Percentiles rank a stretch among this genome's conserved stretches.
These are phyloP conservation scores for Phytophthora tubulina DNA, from an alignment of 352 stramenopile species.

Conservation along the genomic window DNA sequence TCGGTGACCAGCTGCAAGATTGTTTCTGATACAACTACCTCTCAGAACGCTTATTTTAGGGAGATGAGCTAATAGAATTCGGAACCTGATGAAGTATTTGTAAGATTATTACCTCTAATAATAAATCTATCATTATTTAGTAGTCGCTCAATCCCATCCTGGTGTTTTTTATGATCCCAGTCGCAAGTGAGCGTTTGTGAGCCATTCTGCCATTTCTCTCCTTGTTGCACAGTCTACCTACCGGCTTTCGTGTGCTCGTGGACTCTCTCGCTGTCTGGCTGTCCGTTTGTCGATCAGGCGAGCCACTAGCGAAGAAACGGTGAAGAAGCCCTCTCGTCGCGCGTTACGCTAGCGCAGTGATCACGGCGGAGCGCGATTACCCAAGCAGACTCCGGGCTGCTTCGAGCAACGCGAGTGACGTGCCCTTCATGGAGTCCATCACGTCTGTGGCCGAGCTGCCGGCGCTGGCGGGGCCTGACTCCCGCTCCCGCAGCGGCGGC, in stretches of 20 bases:
- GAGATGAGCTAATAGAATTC: conserved; percentile 2
- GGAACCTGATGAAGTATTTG: not conserved
- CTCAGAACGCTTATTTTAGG: conserved; percentile 20
- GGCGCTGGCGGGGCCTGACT: not conserved
- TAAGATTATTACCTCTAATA: conserved; percentile 1
- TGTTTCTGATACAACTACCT: conserved; percentile 5
- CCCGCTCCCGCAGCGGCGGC: not conserved
- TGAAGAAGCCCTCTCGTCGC: conserved; percentile 36
- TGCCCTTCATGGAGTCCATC: conserved; percentile 49
- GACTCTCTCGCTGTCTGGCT: conserved; percentile 17
- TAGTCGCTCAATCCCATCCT: conserved; percentile 25
- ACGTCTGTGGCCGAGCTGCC: conserved; percentile 35
- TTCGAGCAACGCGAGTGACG: conserved; percentile 44
- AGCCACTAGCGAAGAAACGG: conserved; percentile 40
- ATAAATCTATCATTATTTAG: conserved; percentile 13
- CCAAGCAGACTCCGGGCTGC: conserved; percentile 18
- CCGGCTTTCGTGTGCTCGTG: conserved; percentile 20
- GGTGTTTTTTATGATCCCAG: conserved; percentile 13
- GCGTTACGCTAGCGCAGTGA: conserved; percentile 15
- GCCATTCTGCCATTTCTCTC: conserved; percentile 24
- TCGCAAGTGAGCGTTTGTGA: not conserved
- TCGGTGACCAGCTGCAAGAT: conserved; percentile 5
- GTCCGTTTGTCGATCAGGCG: conserved; percentile 31
- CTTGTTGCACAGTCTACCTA: conserved; percentile 17
- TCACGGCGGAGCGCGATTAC: conserved; percentile 22